Conservation (phyloP, 2,329 filamentous ascomycete genomes). For the Aureobasidium zeae region DNA sequence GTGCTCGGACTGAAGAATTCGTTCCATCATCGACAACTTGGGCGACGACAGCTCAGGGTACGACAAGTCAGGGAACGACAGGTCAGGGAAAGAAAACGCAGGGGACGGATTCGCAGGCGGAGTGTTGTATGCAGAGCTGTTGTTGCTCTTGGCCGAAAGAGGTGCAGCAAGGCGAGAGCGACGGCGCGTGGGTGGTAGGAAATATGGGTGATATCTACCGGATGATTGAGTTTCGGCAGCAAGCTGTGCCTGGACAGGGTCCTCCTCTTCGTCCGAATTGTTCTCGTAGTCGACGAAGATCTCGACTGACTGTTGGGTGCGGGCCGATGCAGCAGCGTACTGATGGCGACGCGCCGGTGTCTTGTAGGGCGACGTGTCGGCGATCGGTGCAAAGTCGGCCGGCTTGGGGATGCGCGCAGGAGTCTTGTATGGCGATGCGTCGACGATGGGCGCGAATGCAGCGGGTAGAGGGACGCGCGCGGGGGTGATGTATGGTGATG, state of each 20-base stretch:
- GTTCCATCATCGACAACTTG: not conserved
- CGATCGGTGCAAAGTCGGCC: not conserved
- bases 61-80: too few relatives aligned
- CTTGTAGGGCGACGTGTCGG: not conserved
- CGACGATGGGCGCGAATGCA: not conserved
- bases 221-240: constrained; percentile 7
- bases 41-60: not conserved
- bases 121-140: too few relatives aligned
- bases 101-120: not conserved
- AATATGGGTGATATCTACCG: too few relatives aligned
- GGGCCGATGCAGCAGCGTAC: not conserved
- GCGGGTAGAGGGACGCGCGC: not conserved
- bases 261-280: not conserved
- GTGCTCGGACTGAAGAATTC: not conserved
- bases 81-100: not conserved
- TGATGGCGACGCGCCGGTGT: not conserved
- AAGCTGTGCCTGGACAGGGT: constrained; percentile 11
- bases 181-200: too few relatives aligned
- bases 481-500: constrained; percentile 11
- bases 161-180: not conserved
- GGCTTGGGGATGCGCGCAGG: not conserved
- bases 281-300: not conserved
- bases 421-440: constrained; percentile 11
- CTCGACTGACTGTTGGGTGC: not conserved
- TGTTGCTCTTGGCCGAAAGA: not conserved